phyloP scores from a whole-genome alignment of 306 rosid species.

The Ziziphus jujuba region DNA sequence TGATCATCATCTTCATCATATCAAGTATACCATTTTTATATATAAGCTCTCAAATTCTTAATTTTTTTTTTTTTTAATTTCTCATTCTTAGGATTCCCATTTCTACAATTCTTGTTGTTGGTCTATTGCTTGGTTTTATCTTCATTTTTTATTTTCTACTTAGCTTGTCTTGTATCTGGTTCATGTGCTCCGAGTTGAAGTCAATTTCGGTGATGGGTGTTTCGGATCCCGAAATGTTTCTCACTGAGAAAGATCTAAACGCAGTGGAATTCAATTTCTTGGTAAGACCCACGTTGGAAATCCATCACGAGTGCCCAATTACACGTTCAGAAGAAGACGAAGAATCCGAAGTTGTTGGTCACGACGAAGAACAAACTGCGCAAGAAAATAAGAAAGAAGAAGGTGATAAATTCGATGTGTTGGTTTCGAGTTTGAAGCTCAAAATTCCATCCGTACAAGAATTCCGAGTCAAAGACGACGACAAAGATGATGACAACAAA shows the following conservation, averaged over 20 bases:
- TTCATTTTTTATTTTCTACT: too few species aligned
- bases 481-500: too few species aligned
- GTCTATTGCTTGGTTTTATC: too few species aligned
- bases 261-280: constrained; percentile 34
- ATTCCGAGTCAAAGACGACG: constrained; percentile 6
- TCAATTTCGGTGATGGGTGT: constrained; percentile 31
- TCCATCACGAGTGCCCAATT: constrained; percentile 8
- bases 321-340: background rate
- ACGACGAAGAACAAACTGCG: background rate
- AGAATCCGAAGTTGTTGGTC: background rate
- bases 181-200: background rate
- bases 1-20: constrained; percentile 16
- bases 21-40: constrained; percentile 10
- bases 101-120: too few species aligned
- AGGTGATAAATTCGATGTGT: constrained; percentile 25
- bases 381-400: constrained; percentile 6
- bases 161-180: too few species aligned
- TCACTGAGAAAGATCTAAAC: constrained; percentile 40
- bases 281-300: constrained; percentile 22
- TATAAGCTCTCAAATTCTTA: background rate
- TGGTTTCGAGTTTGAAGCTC: constrained; percentile 31
- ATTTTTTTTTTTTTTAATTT: background rate
- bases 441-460: constrained; percentile 25
- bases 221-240: constrained; percentile 36
- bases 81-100: too few species aligned